Evolutionary conservation across 1,284 basidiomycete genomes (phyloP), one percentile per base, ranked within the genome.

Genomic region (Trichosporon coremiiforme): DNA sequence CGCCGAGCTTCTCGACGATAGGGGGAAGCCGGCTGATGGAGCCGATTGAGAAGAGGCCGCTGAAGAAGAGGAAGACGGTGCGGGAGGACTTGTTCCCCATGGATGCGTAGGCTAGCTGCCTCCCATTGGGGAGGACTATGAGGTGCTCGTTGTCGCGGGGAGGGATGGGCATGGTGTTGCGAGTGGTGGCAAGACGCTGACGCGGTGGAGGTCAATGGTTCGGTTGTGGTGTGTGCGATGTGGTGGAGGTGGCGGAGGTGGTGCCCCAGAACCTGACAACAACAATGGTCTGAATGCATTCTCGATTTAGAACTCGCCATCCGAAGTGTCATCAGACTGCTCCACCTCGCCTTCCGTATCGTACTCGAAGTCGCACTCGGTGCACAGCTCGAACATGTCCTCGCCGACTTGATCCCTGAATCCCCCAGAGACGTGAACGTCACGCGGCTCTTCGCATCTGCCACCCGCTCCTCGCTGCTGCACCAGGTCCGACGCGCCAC

Each of bases 31-130:
- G 31, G 20, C 15, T 9, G 17, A 47, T 65, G 1, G 45, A 17
- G 17, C 65, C 68, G 36, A 69, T 41, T 12, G 41, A 36, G 13
- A 69, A 63, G 17, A 69, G 65, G 12, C 68, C 68, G 3, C 45
- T 29, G 65, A 69, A 66, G 68, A 69, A 69, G 57, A 69, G 45
- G 60, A 66, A 33, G 33, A 69, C 65, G 22, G 57, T 50, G 20
- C 65, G 65, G 3, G 65, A 66, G 2, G 60, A 41, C 9, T 33
- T 25, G 22, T 60, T 35, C 31, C 68, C 68, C 13, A 31, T 33
- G 10, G 63, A 41, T 2, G 68, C 68, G 65, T 69, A 69, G 45
- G 57, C 68, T 10, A 69, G 33, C 47, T 69, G 65, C 7, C 68
- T 57, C 0, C 60, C 65, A 6, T n/a, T 31, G 0, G 68, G 45